Conservation (phyloP, 495 filamentous ascomycete genomes). For the Tuber microsphaerosporum region DNA sequence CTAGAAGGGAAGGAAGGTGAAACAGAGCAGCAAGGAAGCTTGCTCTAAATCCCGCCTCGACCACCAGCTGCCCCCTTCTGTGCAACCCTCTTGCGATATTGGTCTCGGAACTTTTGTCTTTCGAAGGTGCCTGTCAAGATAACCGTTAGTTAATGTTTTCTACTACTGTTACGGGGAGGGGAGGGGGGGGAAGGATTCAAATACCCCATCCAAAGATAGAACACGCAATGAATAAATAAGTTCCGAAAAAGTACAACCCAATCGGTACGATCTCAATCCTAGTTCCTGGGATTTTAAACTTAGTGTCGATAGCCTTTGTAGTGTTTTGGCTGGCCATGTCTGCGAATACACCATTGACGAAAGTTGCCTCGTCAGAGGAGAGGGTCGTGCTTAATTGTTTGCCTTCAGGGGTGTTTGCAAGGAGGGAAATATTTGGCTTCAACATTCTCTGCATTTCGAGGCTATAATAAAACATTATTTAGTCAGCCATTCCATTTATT, state of each 20-base stretch:
- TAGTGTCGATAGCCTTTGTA: slow-evolving; percentile 31
- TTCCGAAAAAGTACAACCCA: slow-evolving; percentile 57
- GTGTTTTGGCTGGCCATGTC: slow-evolving; percentile 46
- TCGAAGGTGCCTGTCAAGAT: slow-evolving; percentile 43
- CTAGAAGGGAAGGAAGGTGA: slow-evolving; percentile 2
- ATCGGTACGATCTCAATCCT: slow-evolving; percentile 61
- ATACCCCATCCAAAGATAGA: slow-evolving; percentile 57
- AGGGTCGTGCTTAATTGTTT: slow-evolving; percentile 53
- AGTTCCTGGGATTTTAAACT: slow-evolving; percentile 61
- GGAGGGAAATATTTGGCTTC: slow-evolving; percentile 57
- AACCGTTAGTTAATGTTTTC: slow-evolving; percentile 6
- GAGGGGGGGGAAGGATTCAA: neutral
- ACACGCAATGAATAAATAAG: slow-evolving; percentile 55
- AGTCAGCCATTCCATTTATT: slow-evolving; percentile 25
- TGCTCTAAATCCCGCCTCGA: slow-evolving; percentile 22
- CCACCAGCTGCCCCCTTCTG: slow-evolving; percentile 21
- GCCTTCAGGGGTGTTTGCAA: slow-evolving; percentile 47
- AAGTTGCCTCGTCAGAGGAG: slow-evolving; percentile 58
- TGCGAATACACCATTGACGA: slow-evolving; percentile 62
- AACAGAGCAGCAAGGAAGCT: neutral
- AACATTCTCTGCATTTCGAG: slow-evolving; percentile 53
- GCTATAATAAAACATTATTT: slow-evolving; percentile 43
- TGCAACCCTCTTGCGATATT: slow-evolving; percentile 53
- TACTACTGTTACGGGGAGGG: neutral
- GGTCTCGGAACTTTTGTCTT: slow-evolving; percentile 57